Conservation (phyloP, 179 eudicot genomes). For the Nepenthes alata region DNA sequence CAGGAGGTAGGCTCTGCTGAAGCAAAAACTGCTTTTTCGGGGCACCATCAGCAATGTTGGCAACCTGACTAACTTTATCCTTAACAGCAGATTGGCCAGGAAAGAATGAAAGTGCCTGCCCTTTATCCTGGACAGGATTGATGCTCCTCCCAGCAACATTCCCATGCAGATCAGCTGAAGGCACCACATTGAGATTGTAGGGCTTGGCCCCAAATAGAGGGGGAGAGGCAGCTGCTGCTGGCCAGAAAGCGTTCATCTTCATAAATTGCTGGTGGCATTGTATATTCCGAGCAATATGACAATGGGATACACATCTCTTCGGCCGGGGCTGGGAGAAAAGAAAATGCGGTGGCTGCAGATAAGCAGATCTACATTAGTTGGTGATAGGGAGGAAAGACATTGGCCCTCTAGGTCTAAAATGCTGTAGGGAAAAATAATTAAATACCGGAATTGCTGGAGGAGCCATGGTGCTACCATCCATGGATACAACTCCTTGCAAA, state of each 20-base stretch:
- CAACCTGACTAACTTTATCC: slow-evolving; percentile 44
- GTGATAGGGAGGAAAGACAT: not conserved
- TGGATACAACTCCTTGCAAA: slow-evolving; percentile 86
- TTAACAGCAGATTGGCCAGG: slow-evolving; percentile 44
- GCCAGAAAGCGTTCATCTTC: slow-evolving; percentile 84
- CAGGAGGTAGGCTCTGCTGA: slow-evolving; percentile 69
- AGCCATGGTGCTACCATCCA: slow-evolving; percentile 69
- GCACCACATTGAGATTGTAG: slow-evolving; percentile 50
- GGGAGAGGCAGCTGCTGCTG: slow-evolving; percentile 42
- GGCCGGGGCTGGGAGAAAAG: slow-evolving; percentile 64
- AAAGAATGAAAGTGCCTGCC: slow-evolving; percentile 39
- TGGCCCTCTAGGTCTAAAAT: too few species aligned
- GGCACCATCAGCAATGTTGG: slow-evolving; percentile 40
- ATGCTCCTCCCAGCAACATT: slow-evolving; percentile 31
- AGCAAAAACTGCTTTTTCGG: slow-evolving; percentile 66
- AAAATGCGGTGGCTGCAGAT: slow-evolving; percentile 34
- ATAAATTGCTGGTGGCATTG: slow-evolving; percentile 51
- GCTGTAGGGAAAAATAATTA: too few species aligned
- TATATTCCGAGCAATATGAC: slow-evolving; percentile 59
- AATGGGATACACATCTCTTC: slow-evolving; percentile 79
- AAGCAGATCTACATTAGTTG: not conserved
- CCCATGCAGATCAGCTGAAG: slow-evolving; percentile 53
- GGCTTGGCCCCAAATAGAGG: slow-evolving; percentile 70
- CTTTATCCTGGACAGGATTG: slow-evolving; percentile 47
- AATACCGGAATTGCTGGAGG: slow-evolving; percentile 68